Conservation (phyloP, 768 basidiomycete species). For the Tylopilus felleus region DNA sequence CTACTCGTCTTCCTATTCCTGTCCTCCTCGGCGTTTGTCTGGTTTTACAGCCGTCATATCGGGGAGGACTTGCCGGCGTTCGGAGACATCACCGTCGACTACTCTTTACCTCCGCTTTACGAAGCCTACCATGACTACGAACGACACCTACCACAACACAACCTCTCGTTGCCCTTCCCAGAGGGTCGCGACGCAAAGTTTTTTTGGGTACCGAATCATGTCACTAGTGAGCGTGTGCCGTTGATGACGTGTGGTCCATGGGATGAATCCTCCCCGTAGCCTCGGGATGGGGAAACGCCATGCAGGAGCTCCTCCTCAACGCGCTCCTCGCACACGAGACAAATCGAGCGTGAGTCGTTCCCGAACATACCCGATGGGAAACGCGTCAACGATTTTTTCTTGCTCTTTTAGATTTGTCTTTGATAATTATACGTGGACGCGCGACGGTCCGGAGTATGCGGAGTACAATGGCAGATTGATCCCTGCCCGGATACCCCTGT, state of each 20-base stretch:
- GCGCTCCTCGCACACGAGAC: constrained; percentile 46
- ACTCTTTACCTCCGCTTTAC: constrained; percentile 43
- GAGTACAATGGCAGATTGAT: constrained; percentile 48
- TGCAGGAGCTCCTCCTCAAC: constrained; percentile 57
- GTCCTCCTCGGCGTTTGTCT: constrained; percentile 12
- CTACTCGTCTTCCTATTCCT: constrained; percentile 13
- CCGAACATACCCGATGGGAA: too few species aligned
- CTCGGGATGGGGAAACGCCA: constrained; percentile 59
- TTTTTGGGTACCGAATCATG: constrained; percentile 50
- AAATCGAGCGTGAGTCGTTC: constrained; percentile 44
- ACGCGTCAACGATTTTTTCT: neutral
- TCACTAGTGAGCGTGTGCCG: constrained; percentile 29
- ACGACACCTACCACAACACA: constrained; percentile 44
- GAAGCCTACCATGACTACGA: constrained; percentile 43
- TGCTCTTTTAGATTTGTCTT: constrained; percentile 46
- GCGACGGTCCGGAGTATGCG: constrained; percentile 39
- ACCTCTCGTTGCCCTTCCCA: constrained; percentile 36
- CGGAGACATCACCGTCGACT: neutral
- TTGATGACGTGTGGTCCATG: too few species aligned
- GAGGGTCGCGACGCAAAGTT: constrained; percentile 42
- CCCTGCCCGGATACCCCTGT: constrained; percentile 53
- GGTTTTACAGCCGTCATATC: constrained; percentile 9
- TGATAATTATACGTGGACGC: constrained; percentile 57
- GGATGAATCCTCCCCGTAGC: constrained; percentile 25
- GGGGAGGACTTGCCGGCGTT: neutral